phyloP scores from a whole-genome alignment of 2,329 filamentous ascomycete genomes.

The Aureobasidium lini region DNA sequence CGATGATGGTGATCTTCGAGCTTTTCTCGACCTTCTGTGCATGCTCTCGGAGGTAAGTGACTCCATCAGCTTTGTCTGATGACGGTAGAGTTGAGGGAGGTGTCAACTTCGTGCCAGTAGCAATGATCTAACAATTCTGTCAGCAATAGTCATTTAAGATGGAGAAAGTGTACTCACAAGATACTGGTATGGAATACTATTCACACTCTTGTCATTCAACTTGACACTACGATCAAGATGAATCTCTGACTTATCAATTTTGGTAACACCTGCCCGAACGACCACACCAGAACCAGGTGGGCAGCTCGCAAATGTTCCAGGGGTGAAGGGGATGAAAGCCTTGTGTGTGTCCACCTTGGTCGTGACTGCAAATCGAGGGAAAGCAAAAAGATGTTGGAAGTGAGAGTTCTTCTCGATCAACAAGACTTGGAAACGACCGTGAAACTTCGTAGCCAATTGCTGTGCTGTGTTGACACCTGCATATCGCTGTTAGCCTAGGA shows the following conservation, averaged over 20 bases:
- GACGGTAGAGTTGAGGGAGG: constrained; percentile 11
- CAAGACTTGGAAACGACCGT: constrained; percentile 4
- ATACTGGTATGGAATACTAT: constrained; percentile 8
- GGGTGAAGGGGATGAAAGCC: constrained; percentile 13
- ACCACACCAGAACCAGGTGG: constrained; percentile 6
- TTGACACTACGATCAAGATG: constrained; percentile 7
- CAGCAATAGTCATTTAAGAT: background rate
- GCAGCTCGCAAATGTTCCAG: constrained; percentile 4
- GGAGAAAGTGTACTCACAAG: background rate
- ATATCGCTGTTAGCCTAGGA: too few species aligned
- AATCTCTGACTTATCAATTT: background rate
- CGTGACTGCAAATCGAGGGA: constrained; percentile 13
- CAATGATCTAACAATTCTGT: background rate
- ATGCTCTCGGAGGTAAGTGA: constrained; percentile 9
- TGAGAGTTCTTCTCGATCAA: constrained; percentile 16
- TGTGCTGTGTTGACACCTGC: constrained; percentile 13
- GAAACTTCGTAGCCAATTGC: constrained; percentile 10
- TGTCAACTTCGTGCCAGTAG: constrained; percentile 12
- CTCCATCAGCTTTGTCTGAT: constrained; percentile 11
- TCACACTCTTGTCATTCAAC: background rate
- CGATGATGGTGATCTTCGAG: constrained; percentile 24
- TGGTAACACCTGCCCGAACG: background rate
- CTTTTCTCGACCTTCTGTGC: background rate
- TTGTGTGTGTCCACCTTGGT: constrained; percentile 10
- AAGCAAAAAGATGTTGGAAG: constrained; percentile 14